Evolutionary conservation across 1,284 basidiomycete species (phyloP), one percentile per base, ranked within the genome.

Genomic region (Ganoderma multipileum): DNA sequence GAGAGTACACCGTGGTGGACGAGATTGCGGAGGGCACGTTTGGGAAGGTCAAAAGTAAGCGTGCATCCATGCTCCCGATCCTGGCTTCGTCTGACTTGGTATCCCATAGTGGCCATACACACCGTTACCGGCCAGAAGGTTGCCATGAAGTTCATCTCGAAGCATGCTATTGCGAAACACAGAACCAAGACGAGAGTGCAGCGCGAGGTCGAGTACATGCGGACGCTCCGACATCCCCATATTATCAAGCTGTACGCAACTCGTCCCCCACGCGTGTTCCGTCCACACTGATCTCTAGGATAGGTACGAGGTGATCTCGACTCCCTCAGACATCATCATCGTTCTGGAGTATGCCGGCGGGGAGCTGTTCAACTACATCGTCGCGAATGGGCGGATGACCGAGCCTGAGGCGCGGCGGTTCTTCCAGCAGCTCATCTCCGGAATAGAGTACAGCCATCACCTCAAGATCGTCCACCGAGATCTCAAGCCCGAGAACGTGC

Each of bases 141-240:
- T 55, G 97, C 97, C 3, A 96, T 99, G 93, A 99, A 99, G 85
- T 96, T 95, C 78, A 96, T 99, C 76, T 96, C 95, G 69, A 96
- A 97, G 79, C 93, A 94, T 68, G 96, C 95, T 76, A 98, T 99
- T 70, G 92, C 93, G 72, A 90, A 92, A 71, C 93, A 95, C 75
- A 95, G 96, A 82, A 97, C 95, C 78, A 96, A 95, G 80, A 92
- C 91, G 62, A 85, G 97, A 65, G 97, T 99, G 26, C 94, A 96
- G 80, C 89, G 96, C 59, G 97, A 99, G 83, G 96, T 97, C 74
- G 95, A 97, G 79, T 98, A 97, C 82, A 93, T 98, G 87, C 91
- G 95, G 70, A 89, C 95, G 50, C 87, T 98, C 26, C 85, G 95
- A 59, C 96, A 98, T 80, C 92, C 96, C 1, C 96, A 98, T 79